Evolutionary conservation across 2,329 filamentous ascomycete species (phyloP).

Genomic region (Waltergamsia citrina): DNA sequence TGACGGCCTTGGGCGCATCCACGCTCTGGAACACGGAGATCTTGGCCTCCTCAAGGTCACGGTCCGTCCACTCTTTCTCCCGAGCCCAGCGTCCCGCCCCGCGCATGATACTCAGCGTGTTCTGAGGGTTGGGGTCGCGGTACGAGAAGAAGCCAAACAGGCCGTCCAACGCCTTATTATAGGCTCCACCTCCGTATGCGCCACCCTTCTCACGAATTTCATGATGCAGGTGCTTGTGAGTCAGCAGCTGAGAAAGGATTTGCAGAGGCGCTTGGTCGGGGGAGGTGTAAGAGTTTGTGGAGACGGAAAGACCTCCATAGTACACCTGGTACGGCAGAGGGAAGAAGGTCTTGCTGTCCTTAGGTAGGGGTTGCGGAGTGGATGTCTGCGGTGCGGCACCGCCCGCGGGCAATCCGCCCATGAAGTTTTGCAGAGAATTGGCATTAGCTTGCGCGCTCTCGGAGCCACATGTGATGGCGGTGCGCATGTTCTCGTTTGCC

Average conservation of each 20-base stretch:
- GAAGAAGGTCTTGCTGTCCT: conserved; percentile 72
- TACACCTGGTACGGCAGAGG: conserved; percentile 95
- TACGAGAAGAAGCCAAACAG: conserved; percentile 95
- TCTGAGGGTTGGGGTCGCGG: conserved; percentile 88
- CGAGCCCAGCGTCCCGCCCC: conserved; percentile 76
- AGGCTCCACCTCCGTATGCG: conserved; percentile 88
- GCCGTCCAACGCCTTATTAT: conserved; percentile 69
- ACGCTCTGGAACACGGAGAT: conserved; percentile 86
- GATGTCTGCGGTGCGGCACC: conserved; percentile 32
- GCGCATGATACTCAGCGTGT: conserved; percentile 76
- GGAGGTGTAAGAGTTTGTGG: conserved; percentile 76
- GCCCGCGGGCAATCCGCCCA: conserved; percentile 26
- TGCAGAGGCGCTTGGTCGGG: conserved; percentile 70
- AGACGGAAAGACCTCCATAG: conserved; percentile 75
- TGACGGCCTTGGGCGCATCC: conserved; percentile 82
- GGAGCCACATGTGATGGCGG: conserved; percentile 75
- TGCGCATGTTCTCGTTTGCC: conserved; percentile 58
- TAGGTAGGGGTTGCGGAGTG: conserved; percentile 24
- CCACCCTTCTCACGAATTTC: conserved; percentile 97
- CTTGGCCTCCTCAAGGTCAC: conserved; percentile 92
- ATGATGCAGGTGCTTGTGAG: conserved; percentile 92
- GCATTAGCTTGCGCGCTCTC: conserved; percentile 66
- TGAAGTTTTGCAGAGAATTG: conserved; percentile 59
- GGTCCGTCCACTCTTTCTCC: conserved; percentile 70
- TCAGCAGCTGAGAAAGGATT: conserved; percentile 83